A percentile compares a stretch with the other conserved stretches of the same genome.
phyloP scores from a whole-genome alignment of 164 flowering plant genomes.

The Sextonia rubra region DNA sequence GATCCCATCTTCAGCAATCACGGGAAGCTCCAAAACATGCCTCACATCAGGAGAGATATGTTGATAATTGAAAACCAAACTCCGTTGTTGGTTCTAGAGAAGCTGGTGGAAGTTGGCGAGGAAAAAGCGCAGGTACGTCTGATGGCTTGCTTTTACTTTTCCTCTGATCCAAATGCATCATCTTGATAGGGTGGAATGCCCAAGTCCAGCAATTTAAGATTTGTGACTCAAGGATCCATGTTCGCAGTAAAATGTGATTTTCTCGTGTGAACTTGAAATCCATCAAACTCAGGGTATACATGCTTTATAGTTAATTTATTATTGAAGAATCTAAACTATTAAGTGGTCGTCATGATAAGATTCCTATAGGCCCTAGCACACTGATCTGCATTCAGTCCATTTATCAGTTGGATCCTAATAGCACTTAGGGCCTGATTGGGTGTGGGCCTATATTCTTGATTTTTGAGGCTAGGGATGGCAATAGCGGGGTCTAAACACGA shows the following conservation, averaged over 20 bases:
- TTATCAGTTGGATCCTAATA: too few relatives aligned
- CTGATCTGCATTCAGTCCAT: too few relatives aligned
- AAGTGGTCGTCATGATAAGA: too few relatives aligned
- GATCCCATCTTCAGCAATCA: conserved; percentile 63
- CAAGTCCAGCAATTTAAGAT: background rate
- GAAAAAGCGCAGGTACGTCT: conserved; percentile 14
- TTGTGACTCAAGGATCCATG: background rate
- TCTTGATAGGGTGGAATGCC: background rate
- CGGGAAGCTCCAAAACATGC: conserved; percentile 42
- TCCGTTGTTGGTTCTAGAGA: conserved; percentile 42
- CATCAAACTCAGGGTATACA: background rate
- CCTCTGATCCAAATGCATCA: background rate
- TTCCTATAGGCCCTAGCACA: too few relatives aligned
- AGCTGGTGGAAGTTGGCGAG: conserved; percentile 26
- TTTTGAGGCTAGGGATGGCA: too few relatives aligned
- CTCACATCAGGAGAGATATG: conserved; percentile 52
- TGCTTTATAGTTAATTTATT: too few relatives aligned
- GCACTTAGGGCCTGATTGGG: too few relatives aligned
- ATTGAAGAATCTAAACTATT: too few relatives aligned
- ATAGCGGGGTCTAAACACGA: too few relatives aligned
- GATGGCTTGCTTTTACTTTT: background rate
- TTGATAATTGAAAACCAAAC: conserved; percentile 61
- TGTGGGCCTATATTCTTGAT: too few relatives aligned
- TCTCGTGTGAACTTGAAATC: background rate
- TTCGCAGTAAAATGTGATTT: background rate